Conservation (phyloP, 208 protist species). For the Borovskyia barvae region DNA sequence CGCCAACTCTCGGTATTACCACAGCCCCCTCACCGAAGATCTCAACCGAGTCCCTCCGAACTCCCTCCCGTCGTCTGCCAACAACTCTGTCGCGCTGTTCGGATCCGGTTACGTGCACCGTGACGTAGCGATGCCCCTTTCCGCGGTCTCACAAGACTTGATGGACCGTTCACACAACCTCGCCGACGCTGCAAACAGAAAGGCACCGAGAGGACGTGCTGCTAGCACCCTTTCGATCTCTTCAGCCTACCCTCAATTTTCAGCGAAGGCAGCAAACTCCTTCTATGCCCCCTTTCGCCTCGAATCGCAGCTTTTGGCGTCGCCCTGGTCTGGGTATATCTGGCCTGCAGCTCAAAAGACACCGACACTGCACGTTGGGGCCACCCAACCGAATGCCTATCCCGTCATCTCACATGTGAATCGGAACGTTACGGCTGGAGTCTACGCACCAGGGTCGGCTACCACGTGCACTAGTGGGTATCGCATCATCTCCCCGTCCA, state of each 20-base stretch:
- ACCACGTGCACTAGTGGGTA: slow-evolving; percentile 9
- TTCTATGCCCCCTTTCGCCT: slow-evolving; percentile 14
- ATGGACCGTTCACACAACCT: too few species aligned
- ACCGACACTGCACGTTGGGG: too few species aligned
- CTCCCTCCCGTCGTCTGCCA: neutral
- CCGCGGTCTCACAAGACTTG: too few species aligned
- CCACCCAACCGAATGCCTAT: too few species aligned
- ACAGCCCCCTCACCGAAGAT: slow-evolving; percentile 3
- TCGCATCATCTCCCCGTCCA: slow-evolving; percentile 10
- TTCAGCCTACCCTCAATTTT: too few species aligned
- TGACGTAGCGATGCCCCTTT: too few species aligned
- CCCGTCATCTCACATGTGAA: too few species aligned
- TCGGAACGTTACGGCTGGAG: neutral
- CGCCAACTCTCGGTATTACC: too few species aligned
- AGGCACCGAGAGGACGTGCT: too few species aligned
- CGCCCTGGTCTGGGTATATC: slow-evolving; percentile 10
- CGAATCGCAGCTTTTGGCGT: slow-evolving; percentile 21
- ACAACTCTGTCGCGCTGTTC: neutral
- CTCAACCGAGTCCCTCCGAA: slow-evolving; percentile 1
- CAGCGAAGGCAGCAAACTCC: neutral
- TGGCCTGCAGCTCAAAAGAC: neutral
- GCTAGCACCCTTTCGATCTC: too few species aligned
- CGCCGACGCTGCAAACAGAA: too few species aligned
- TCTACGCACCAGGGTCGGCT: slow-evolving; percentile 14
- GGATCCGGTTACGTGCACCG: neutral